These are phyloP conservation scores for Fusarium xyrophilum DNA, from an alignment of 2,329 filamentous ascomycete genomes.

Conservation along the genomic window DNA sequence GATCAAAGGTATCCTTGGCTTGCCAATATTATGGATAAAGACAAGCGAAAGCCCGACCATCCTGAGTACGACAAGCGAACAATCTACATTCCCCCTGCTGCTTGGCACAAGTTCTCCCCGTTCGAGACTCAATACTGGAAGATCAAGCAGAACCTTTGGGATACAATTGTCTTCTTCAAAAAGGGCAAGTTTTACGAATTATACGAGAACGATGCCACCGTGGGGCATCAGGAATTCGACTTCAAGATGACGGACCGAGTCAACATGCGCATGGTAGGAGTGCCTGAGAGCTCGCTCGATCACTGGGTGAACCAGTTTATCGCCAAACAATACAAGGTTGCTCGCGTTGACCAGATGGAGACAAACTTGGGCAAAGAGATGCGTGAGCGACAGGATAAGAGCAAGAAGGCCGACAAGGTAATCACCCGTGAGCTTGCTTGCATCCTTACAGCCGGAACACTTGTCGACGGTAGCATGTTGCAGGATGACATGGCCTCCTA, in stretches of 20 bases:
- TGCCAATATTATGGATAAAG: constrained; percentile 82
- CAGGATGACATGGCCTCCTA: constrained; percentile 98
- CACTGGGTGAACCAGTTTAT: constrained; percentile 99
- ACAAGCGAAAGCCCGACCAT: constrained; percentile 77
- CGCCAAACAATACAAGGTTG: constrained; percentile 97
- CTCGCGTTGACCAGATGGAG: constrained; percentile 95
- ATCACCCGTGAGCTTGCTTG: constrained; percentile 90
- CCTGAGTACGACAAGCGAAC: constrained; percentile 91
- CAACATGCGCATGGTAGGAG: constrained; percentile 99
- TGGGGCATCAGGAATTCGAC: constrained; percentile 96
- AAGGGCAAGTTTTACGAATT: constrained; percentile 99
- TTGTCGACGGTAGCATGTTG: constrained; percentile 95
- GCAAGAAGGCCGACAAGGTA: constrained; percentile 86
- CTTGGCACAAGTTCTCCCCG: constrained; percentile 83
- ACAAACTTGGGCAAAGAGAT: constrained; percentile 96
- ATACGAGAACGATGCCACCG: constrained; percentile 96
- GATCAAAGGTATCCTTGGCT: constrained; percentile 91
- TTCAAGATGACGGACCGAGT: constrained; percentile 97
- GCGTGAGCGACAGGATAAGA: constrained; percentile 81
- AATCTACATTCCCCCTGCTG: constrained; percentile 83
- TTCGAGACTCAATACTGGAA: constrained; percentile 99
- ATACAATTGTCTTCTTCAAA: constrained; percentile 99
- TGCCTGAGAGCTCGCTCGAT: constrained; percentile 93
- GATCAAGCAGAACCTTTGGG: constrained; percentile 97
- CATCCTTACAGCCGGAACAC: constrained; percentile 88